Conservation (phyloP, 441 rosid genomes). For the Populus hybrid region DNA sequence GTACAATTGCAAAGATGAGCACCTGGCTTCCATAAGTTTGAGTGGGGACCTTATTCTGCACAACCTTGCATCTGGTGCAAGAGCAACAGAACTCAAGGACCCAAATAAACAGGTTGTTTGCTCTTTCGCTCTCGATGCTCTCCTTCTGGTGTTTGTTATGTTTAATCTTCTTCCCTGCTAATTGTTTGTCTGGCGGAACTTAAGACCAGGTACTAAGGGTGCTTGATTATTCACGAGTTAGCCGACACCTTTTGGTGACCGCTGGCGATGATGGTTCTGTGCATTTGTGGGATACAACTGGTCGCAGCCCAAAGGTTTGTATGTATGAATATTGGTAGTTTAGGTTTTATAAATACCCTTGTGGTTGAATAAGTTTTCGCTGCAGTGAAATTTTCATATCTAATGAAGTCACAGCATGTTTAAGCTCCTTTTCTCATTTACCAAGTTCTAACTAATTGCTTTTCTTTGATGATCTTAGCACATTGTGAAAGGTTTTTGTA, state of each 20-base stretch:
- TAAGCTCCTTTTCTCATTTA: background rate
- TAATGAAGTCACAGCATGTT: background rate
- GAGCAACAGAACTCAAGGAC: conserved; percentile 87
- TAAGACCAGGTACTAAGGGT: conserved; percentile 93
- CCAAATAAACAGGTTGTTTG: conserved; percentile 89
- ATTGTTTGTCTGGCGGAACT: conserved; percentile 40
- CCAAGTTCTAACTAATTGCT: background rate
- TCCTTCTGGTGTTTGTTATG: conserved; percentile 10
- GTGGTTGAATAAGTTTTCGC: conserved; percentile 10
- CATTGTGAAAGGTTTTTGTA: background rate
- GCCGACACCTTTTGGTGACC: conserved; percentile 87
- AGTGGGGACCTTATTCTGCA: conserved; percentile 91
- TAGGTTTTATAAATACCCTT: background rate
- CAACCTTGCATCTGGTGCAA: conserved; percentile 89
- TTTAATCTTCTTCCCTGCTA: conserved; percentile 32
- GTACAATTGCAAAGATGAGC: conserved; percentile 97
- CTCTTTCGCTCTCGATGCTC: conserved; percentile 27
- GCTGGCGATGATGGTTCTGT: conserved; percentile 98
- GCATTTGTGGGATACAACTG: conserved; percentile 94
- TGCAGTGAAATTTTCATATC: conserved; percentile 3
- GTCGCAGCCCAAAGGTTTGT: conserved; percentile 89
- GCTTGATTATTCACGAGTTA: conserved; percentile 90
- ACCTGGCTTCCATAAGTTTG: conserved; percentile 90
- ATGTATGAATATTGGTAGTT: background rate
- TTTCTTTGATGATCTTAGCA: background rate